Percentiles rank a stretch among this genome's conserved stretches.
These are phyloP conservation scores for Pilasporangium apinafurcum DNA, from an alignment of 352 stramenopile species.

Conservation along the genomic window DNA sequence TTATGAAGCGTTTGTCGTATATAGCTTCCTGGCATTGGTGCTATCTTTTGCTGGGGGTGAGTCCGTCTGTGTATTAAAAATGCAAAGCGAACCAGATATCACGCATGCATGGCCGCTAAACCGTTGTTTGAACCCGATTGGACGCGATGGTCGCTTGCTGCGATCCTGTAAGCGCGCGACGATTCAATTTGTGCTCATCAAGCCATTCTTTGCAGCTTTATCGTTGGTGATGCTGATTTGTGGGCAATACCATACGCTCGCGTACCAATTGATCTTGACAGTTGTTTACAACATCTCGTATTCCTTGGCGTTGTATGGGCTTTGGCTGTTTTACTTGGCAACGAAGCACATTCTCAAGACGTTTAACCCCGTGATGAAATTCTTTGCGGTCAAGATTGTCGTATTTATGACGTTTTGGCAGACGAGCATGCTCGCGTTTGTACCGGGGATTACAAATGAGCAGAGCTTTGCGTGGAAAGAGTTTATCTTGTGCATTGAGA, in stretches of 20 bases:
- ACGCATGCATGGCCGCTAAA: constrained; percentile 75
- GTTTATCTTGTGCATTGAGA: constrained; percentile 87
- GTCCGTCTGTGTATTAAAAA: constrained; percentile 83
- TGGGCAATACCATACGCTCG: constrained; percentile 66
- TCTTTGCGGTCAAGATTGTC: constrained; percentile 89
- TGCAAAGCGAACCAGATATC: constrained; percentile 79
- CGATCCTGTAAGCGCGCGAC: constrained; percentile 87
- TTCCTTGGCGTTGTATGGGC: constrained; percentile 83
- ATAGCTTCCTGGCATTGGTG: constrained; percentile 89
- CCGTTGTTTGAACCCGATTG: constrained; percentile 70
- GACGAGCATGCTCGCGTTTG: constrained; percentile 75
- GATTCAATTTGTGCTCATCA: constrained; percentile 91
- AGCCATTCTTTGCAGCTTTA: constrained; percentile 83
- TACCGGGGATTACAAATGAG: constrained; percentile 80
- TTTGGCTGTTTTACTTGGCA: constrained; percentile 89
- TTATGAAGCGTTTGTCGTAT: constrained; percentile 92
- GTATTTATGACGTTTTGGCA: constrained; percentile 94
- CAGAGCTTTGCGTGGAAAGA: constrained; percentile 88
- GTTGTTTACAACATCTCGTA: constrained; percentile 92
- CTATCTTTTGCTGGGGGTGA: constrained; percentile 86
- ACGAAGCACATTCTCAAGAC: constrained; percentile 81
- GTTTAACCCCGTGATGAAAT: constrained; percentile 89
- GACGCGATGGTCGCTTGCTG: constrained; percentile 74
- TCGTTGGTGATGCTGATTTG: constrained; percentile 77
- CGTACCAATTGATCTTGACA: constrained; percentile 76